These are phyloP conservation scores for Apiospora saccharicola DNA, from an alignment of 2,329 filamentous ascomycete genomes.

Conservation along the genomic window DNA sequence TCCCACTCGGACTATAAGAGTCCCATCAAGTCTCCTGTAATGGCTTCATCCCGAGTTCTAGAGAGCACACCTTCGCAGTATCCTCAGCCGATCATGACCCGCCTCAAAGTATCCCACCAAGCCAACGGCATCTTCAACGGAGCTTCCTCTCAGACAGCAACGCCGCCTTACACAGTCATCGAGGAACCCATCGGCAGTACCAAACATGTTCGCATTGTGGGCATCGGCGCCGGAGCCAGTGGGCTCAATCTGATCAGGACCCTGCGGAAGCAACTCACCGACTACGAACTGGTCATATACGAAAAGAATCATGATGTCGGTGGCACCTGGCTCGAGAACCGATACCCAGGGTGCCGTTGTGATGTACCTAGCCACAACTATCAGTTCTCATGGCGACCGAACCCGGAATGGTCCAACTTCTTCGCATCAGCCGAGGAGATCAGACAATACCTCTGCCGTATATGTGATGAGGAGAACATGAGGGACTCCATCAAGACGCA, in stretches of 20 bases:
- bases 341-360: slow-evolving; percentile 64
- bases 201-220: slow-evolving; percentile 52
- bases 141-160: slow-evolving; percentile 24
- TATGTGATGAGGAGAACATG: slow-evolving; percentile 58
- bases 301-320: slow-evolving; percentile 64
- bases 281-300: slow-evolving; percentile 58
- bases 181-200: slow-evolving; percentile 49
- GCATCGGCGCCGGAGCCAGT: slow-evolving; percentile 54
- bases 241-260: slow-evolving; percentile 55
- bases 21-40: not conserved
- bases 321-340: slow-evolving; percentile 67
- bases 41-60: not conserved
- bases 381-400: slow-evolving; percentile 67
- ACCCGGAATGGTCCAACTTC: slow-evolving; percentile 65
- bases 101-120: slow-evolving; percentile 32
- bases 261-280: slow-evolving; percentile 49
- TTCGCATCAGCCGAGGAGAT: slow-evolving; percentile 64
- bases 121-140: slow-evolving; percentile 28
- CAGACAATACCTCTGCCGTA: slow-evolving; percentile 56
- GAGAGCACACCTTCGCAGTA: slow-evolving; percentile 23
- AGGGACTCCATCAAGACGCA: slow-evolving; percentile 50
- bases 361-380: slow-evolving; percentile 68
- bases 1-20: not conserved
- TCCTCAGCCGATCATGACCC: slow-evolving; percentile 38
- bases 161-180: slow-evolving; percentile 42